Evolutionary conservation across 148 eudicot species (phyloP).

Genomic region (Arbutus unedo): DNA sequence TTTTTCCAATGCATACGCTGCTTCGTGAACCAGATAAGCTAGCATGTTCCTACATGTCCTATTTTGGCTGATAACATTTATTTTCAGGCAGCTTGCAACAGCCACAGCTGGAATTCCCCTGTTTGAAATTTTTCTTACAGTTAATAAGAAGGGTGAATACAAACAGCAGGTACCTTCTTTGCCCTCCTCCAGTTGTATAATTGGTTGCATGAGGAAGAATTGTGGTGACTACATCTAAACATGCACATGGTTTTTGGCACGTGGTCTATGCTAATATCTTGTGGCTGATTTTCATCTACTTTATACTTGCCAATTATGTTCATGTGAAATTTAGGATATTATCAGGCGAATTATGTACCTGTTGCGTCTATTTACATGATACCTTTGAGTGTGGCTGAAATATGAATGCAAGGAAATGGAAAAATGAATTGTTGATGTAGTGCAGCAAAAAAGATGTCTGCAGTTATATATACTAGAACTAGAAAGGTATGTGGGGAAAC

Average conservation of each 20-base stretch:
- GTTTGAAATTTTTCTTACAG: conserved; percentile 79
- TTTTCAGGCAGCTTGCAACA: conserved; percentile 88
- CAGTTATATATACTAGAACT: background rate
- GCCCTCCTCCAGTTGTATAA: background rate
- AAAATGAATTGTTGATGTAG: background rate
- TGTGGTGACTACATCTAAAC: background rate
- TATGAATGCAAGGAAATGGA: background rate
- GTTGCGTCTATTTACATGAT: background rate
- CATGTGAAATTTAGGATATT: background rate
- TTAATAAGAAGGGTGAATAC: conserved; percentile 67
- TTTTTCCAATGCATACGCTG: background rate
- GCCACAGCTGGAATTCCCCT: conserved; percentile 78
- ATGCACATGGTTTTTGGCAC: background rate
- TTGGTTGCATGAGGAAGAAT: conserved; percentile 4
- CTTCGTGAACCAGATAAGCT: conserved; percentile 2
- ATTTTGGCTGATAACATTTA: conserved; percentile 7
- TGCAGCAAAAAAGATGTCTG: background rate
- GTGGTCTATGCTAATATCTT: background rate
- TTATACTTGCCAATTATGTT: background rate
- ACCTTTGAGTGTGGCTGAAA: background rate
- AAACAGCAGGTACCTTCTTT: conserved; percentile 72
- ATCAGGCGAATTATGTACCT: background rate
- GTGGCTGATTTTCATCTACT: background rate
- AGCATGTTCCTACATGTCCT: conserved; percentile 1
- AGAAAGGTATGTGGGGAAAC: background rate